Conservation (phyloP, 495 filamentous ascomycete genomes). For the Aspergillus homomorphus region DNA sequence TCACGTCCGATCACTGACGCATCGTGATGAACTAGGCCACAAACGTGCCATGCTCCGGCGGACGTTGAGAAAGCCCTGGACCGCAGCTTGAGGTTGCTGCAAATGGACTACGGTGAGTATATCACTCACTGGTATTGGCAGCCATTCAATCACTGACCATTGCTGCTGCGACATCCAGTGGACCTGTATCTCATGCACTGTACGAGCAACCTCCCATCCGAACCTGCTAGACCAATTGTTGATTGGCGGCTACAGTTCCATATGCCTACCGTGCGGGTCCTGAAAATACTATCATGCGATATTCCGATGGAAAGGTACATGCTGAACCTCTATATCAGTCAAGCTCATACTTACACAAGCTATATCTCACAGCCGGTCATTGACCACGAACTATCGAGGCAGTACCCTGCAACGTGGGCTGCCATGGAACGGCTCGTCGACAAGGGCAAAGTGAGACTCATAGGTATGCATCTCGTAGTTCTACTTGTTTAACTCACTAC, state of each 20-base stretch:
- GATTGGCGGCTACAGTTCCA: background rate
- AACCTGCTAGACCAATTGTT: background rate
- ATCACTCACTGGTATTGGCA: background rate
- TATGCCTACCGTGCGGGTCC: background rate
- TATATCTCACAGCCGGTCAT: background rate
- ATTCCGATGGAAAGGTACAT: background rate
- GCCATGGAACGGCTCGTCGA: constrained; percentile 5
- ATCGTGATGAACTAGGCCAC: background rate
- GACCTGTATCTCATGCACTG: background rate
- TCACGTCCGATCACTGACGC: background rate
- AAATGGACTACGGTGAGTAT: background rate
- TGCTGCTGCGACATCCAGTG: background rate
- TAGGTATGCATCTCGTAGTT: background rate
- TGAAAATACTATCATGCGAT: background rate
- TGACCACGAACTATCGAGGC: background rate
- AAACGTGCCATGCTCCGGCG: background rate
- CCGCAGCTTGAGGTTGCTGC: background rate
- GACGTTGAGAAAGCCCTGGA: background rate
- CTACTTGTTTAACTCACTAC: background rate
- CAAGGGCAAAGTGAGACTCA: constrained; percentile 1
- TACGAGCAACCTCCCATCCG: background rate
- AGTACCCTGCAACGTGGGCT: background rate
- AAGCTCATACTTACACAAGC: background rate
- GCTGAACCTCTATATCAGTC: background rate
- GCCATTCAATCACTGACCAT: background rate